Base-by-base conservation (phyloP, 192 early-diverging fungal genomes). In the Coemansia sp. region DNA sequence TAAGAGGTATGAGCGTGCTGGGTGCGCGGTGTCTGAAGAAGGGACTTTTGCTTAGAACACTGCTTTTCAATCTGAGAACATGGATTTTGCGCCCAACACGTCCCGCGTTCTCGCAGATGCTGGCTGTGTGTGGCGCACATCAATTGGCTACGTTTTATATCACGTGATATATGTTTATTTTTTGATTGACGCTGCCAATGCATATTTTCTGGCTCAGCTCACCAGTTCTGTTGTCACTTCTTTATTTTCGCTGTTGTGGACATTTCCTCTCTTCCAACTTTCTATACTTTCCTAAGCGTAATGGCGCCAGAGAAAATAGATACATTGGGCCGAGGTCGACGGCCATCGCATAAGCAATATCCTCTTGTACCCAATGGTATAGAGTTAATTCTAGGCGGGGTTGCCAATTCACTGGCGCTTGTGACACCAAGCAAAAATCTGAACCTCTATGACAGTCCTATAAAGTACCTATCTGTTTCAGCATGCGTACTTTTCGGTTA, bases 291-390 rank as follows among this genome's bases (percentile, higher is more conserved):
- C 34, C 5, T 21, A 31, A 19, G 19, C 38, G 34, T 38, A 38
- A 38, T 38, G 27, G 51, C 61, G 48, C 25, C 44, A 59, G 50
- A 38, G 16, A 31, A 23, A 18, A 49, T 24, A 56, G 9, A 21
- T 23, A 19, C 7, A 12, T 19, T 47, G n/a, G 18, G 18, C 41
- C 4, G 44, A 22, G 6, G 10, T 12, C 34, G 34, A 38, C 19
- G 48, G 47, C 65, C 65, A 7, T 44, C 65, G 16, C 64, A 65
- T 62, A 76, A 72, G 52, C 58, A 48, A 47, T 81, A 81, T 27
- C 78, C 78, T 25, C 38, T 76, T 14, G 73, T 71, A 47, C 58
- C 69, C 27, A 81, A 81, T 54, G 69, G 69, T 26, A 64, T 69
- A 25, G 65, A 76, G 56, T 73, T 81, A 38, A 71, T 71, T 53